Percentiles rank a stretch among this genome's conserved stretches.
These are phyloP conservation scores for Sechiopsis laciniata DNA, from an alignment of 306 rosid species.

Conservation along the genomic window DNA sequence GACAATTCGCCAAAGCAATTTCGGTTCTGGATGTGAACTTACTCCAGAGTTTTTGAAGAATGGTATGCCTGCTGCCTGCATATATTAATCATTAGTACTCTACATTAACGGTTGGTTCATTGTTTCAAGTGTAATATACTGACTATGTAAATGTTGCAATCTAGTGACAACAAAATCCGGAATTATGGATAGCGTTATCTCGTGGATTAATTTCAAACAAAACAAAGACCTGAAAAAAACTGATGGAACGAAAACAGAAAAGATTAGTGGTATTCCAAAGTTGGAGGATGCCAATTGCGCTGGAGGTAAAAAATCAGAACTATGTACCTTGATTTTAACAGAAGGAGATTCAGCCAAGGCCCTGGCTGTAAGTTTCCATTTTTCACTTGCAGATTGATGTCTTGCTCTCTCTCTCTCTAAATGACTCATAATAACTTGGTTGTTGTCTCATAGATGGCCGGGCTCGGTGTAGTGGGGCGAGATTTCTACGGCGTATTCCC, in stretches of 20 bases:
- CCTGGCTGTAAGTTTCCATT: slow-evolving; percentile 60
- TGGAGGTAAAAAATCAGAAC: slow-evolving; percentile 76
- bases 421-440: not conserved
- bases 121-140: not conserved
- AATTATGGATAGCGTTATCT: slow-evolving; percentile 71
- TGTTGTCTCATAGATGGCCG: slow-evolving; percentile 59
- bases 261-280: slow-evolving; percentile 66
- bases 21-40: too few relatives aligned
- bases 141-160: not conserved
- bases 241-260: slow-evolving; percentile 84
- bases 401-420: not conserved
- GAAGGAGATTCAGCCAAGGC: slow-evolving; percentile 98
- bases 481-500: slow-evolving; percentile 90
- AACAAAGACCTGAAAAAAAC: slow-evolving; percentile 82
- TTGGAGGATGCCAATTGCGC: slow-evolving; percentile 90
- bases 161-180: slow-evolving; percentile 78
- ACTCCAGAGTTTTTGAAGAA: too few relatives aligned
- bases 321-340: slow-evolving; percentile 82
- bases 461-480: slow-evolving; percentile 77
- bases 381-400: not conserved
- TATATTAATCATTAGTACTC: not conserved
- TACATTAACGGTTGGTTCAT: not conserved
- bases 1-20: too few relatives aligned
- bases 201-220: slow-evolving; percentile 82
- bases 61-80: slow-evolving; percentile 9